Evolutionary conservation across 1,284 basidiomycete species (phyloP).

Genomic region (Tranzscheliella williamsii): DNA sequence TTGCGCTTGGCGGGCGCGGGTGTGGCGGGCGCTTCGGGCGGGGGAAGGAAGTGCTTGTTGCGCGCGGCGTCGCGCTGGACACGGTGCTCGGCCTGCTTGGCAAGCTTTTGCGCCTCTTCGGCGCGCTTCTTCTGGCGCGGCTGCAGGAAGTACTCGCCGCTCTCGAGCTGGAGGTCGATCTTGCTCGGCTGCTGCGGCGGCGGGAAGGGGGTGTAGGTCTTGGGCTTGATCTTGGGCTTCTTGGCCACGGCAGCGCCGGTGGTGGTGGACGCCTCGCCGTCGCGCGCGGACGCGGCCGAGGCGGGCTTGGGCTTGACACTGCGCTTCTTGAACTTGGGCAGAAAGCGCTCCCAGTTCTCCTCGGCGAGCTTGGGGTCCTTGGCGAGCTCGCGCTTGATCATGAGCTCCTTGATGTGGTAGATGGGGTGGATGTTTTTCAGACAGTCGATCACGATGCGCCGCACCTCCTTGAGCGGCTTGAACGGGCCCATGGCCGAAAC

Average conservation of each 20-base stretch:
- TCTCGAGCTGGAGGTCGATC: conserved; percentile 91
- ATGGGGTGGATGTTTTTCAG: conserved; percentile 99
- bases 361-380: conserved; percentile 94
- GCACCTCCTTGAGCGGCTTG: conserved; percentile 92
- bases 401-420: conserved; percentile 98
- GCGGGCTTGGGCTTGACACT: conserved; percentile 74
- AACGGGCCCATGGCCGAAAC: conserved; percentile 96
- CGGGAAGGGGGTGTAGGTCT: conserved; percentile 98
- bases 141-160: conserved; percentile 72
- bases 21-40: conserved; percentile 31
- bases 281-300: conserved; percentile 8
- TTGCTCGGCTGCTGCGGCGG: conserved; percentile 91
- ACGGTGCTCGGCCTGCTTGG: conserved; percentile 43
- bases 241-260: conserved; percentile 18
- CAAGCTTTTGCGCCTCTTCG: conserved; percentile 25
- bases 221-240: conserved; percentile 69
- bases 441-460: conserved; percentile 92
- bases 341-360: conserved; percentile 96
- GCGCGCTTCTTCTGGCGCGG: conserved; percentile 71
- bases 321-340: conserved; percentile 91
- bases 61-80: conserved; percentile 42
- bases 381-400: conserved; percentile 96
- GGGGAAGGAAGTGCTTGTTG: conserved; percentile 41
- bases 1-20: conserved; percentile 2
- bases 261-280: not conserved